Conservation (phyloP, 352 stramenopile genomes). For the Globisporangium lucens region DNA sequence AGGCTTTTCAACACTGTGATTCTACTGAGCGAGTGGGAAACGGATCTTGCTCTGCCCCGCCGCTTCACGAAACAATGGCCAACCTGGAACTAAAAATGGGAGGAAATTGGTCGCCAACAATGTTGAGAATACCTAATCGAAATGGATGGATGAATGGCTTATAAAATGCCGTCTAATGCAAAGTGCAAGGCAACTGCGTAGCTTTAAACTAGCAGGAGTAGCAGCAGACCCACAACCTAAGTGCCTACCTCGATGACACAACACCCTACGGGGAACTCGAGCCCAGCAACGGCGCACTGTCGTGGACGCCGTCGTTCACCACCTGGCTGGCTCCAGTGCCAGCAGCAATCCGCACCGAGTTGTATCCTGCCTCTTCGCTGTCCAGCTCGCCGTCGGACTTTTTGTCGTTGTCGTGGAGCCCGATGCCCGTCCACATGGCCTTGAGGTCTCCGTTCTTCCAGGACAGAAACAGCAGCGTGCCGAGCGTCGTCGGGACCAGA, state of each 20-base stretch:
- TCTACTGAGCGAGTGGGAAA: no score
- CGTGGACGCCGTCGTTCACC: conserved; percentile 25
- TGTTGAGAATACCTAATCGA: neutral
- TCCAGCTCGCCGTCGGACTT: conserved; percentile 17
- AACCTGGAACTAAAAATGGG: neutral
- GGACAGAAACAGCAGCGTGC: conserved; percentile 61
- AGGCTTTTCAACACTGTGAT: no score
- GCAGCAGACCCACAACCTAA: neutral
- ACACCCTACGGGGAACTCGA: conserved; percentile 20
- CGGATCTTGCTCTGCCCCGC: neutral
- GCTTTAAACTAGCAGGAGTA: neutral
- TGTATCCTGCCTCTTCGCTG: conserved; percentile 22
- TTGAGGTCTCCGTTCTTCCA: conserved; percentile 76
- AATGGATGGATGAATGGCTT: neutral
- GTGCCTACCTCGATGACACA: neutral
- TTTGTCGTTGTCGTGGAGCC: conserved; percentile 17
- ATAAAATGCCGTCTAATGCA: neutral
- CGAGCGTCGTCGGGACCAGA: conserved; percentile 91
- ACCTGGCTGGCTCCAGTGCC: neutral
- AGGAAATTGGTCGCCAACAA: neutral
- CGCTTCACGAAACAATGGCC: neutral
- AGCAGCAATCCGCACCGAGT: conserved; percentile 14
- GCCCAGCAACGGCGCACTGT: conserved; percentile 32
- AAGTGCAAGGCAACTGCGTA: neutral
- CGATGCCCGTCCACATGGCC: conserved; percentile 48